These are phyloP conservation scores for Canavalia gladiata DNA, from an alignment of 306 rosid species.

Conservation along the genomic window DNA sequence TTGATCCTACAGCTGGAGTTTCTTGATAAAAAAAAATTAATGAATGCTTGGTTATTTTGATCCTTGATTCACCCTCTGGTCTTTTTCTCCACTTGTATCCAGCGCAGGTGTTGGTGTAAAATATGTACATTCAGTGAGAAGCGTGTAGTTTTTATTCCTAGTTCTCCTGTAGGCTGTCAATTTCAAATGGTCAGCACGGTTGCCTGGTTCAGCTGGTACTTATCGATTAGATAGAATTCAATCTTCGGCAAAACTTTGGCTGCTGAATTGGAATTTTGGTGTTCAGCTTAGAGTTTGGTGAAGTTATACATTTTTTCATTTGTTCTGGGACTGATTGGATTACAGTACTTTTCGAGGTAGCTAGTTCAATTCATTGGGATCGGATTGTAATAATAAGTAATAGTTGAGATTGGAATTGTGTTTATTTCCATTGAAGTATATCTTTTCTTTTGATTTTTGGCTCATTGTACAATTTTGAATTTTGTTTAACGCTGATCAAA, in stretches of 20 bases:
- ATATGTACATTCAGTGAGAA: constrained; percentile 61
- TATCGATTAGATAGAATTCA: constrained; percentile 51
- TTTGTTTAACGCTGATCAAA: constrained; percentile 16
- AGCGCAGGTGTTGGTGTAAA: constrained; percentile 64
- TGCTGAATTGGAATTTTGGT: constrained; percentile 64
- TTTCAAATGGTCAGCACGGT: constrained; percentile 52
- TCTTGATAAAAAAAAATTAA: constrained; percentile 42
- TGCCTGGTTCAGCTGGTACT: constrained; percentile 54
- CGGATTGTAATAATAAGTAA: constrained; percentile 47
- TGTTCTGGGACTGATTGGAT: constrained; percentile 48
- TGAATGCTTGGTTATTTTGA: constrained; percentile 42
- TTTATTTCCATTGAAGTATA: not conserved
- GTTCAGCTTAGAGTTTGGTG: constrained; percentile 61
- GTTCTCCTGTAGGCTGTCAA: constrained; percentile 47
- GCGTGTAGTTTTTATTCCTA: constrained; percentile 58
- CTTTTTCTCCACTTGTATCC: constrained; percentile 46
- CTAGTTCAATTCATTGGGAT: constrained; percentile 60
- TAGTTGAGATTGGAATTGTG: not conserved
- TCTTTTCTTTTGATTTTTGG: not conserved
- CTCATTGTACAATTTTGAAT: not conserved
- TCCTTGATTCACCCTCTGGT: constrained; percentile 42
- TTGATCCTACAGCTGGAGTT: constrained; percentile 30
- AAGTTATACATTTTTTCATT: constrained; percentile 56
- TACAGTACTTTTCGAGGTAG: constrained; percentile 53
- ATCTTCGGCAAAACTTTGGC: constrained; percentile 53